Conservation (phyloP, 495 filamentous ascomycete species). For the Bathelium albidoporum region DNA sequence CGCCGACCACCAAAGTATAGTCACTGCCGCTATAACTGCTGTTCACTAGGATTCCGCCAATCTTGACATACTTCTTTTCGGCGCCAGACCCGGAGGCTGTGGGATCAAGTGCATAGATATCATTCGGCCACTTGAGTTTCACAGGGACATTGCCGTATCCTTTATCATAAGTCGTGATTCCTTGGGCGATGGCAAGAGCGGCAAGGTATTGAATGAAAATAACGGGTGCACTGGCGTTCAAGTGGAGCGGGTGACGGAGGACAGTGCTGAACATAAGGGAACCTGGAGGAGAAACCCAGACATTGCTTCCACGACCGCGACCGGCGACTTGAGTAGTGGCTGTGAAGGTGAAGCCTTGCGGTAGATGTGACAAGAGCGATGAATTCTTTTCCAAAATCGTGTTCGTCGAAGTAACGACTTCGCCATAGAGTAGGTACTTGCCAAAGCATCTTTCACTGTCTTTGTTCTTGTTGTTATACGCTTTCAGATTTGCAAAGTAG, state of each 20-base stretch:
- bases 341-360: conserved; percentile 74
- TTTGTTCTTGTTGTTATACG: conserved; percentile 48
- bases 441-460: conserved; percentile 60
- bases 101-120: conserved; percentile 76
- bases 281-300: conserved; percentile 89
- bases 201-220: conserved; percentile 92
- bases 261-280: conserved; percentile 78
- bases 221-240: conserved; percentile 65
- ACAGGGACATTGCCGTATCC: conserved; percentile 68
- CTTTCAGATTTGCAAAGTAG: conserved; percentile 61
- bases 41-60: conserved; percentile 89
- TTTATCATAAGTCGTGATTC: conserved; percentile 66
- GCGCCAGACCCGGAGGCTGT: conserved; percentile 13
- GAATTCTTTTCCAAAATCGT: conserved; percentile 94
- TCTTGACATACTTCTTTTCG: conserved; percentile 66
- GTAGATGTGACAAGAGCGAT: conserved; percentile 62
- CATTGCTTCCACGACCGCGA: conserved; percentile 82
- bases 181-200: conserved; percentile 80
- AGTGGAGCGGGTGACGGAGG: conserved; percentile 65
- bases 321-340: conserved; percentile 89
- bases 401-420: conserved; percentile 89
- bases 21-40: conserved; percentile 65
- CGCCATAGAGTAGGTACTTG: conserved; percentile 69
- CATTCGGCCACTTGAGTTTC: conserved; percentile 95
- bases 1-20: conserved; percentile 81